These are phyloP conservation scores for Agarophyton chilense DNA, from an alignment of 23 red algal genomes.

Conservation along the genomic window DNA sequence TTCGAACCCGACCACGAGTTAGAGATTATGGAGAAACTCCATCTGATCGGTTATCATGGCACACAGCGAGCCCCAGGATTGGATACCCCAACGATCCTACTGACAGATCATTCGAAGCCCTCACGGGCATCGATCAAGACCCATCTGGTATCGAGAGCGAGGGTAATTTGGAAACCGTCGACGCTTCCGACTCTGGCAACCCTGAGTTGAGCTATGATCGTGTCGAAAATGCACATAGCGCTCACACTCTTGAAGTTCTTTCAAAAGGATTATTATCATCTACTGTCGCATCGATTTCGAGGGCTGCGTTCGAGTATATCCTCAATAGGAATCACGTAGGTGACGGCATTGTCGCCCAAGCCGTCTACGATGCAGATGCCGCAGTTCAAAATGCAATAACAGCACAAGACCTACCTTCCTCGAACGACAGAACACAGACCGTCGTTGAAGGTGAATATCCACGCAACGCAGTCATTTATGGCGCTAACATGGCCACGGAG, in stretches of 20 bases:
- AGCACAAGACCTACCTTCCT: no score
- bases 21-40: slow-evolving; percentile 2
- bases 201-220: neutral
- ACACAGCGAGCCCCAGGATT: neutral
- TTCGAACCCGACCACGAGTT: neutral
- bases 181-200: neutral
- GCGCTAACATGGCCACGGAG: no score
- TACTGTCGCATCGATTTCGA: neutral
- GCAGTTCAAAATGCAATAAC: no score
- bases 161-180: neutral
- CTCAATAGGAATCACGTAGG: neutral
- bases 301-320: neutral
- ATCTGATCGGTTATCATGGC: neutral
- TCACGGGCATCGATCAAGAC: neutral
- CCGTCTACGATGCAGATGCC: no score
- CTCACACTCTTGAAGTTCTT: neutral
- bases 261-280: neutral
- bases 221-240: neutral
- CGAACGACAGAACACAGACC: no score
- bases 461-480: no score
- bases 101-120: neutral
- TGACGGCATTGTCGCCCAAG: neutral
- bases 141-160: neutral
- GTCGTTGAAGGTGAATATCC: no score
- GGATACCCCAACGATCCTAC: neutral